Base-by-base conservation (phyloP, 2,329 filamentous ascomycete genomes). In the Cladosporium sp. region DNA sequence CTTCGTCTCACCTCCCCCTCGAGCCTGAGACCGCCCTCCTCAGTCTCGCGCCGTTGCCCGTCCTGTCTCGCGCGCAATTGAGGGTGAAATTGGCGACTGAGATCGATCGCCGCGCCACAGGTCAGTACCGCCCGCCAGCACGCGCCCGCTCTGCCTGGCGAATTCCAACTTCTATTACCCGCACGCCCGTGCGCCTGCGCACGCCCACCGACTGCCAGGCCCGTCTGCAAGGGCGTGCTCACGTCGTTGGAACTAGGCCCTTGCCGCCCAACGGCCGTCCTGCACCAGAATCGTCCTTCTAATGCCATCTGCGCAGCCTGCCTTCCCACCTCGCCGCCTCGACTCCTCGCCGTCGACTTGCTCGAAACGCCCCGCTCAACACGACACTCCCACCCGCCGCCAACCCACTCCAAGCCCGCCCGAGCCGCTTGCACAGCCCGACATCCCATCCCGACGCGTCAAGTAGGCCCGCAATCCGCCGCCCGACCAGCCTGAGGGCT, bases 371-470 rank as follows among this genome's bases (percentile, higher is more conserved):
- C 40, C 16, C 16, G 35, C 35, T 40, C 31, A 43, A 50, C 18
- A 31, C 28, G 32, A 49, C 16, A 34, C 31, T 38, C 9, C 41
- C 7, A 43, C 42, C 45, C 10, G 18, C 45, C 34, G 35, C 16
- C 42, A 31, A 22, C 34, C 35, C 35, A 33, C 16, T 9, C 14
- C 40, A 9, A 14, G 10, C 28, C 10, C n/a, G 16, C 14, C 11
- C 37, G 42, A 22, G 37, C 37, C 46, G 37, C 18, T 32, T 18
- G 16, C 35, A 38, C 42, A 37, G 37, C 22, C 46, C 37, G 46
- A 22, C 31, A 34, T 34, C 46, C 14, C 11, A 22, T 18, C 42
- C 43, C 43, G 51, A 53, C 51, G 51, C 51, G 51, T 48, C 35
- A 28, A 42, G 22, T 41, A 32, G 37, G 34, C 35, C 18, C n/a